Conservation (phyloP, 163 green algal species). For the Chlorella variabilis region DNA sequence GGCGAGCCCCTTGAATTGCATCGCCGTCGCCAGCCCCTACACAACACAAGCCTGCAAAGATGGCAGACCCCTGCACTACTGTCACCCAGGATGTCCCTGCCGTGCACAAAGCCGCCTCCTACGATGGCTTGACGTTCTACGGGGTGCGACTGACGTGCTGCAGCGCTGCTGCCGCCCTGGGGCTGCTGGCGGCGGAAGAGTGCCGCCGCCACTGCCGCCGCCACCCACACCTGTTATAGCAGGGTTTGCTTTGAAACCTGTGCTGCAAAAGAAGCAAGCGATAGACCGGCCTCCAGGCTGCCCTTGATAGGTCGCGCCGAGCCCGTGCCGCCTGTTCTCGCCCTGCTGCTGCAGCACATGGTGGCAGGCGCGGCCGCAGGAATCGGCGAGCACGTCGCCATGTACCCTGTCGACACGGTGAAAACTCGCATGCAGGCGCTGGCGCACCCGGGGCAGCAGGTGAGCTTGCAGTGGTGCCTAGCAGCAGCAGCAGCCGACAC, state of each 20-base stretch:
- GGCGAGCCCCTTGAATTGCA: not conserved
- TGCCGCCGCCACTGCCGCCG: no score
- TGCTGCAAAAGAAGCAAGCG: no score
- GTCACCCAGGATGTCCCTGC: conserved; percentile 2
- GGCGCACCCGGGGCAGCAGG: conserved; percentile 83
- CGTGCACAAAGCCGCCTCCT: conserved; percentile 11
- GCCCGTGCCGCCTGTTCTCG: not conserved
- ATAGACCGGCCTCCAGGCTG: no score
- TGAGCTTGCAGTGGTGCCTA: conserved; percentile 13
- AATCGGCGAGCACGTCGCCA: conserved; percentile 94
- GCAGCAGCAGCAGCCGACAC: no score
- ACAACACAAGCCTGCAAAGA: not conserved
- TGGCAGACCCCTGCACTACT: conserved; percentile 37
- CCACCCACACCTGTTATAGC: no score
- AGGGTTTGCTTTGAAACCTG: no score
- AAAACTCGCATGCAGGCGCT: conserved; percentile 97
- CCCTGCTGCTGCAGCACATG: conserved; percentile 79
- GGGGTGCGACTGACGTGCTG: conserved; percentile 10
- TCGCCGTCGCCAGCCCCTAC: not conserved
- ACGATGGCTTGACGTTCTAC: conserved; percentile 37
- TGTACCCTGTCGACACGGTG: conserved; percentile 97
- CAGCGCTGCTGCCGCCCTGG: conserved; percentile 1
- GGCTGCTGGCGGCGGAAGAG: no score
- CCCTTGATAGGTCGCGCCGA: no score
- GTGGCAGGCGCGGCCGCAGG: conserved; percentile 84